A percentile compares a stretch with the other conserved stretches of the same genome.
Evolutionary conservation across 352 stramenopile genomes (phyloP).

Genomic region (Phytophthora pini): DNA sequence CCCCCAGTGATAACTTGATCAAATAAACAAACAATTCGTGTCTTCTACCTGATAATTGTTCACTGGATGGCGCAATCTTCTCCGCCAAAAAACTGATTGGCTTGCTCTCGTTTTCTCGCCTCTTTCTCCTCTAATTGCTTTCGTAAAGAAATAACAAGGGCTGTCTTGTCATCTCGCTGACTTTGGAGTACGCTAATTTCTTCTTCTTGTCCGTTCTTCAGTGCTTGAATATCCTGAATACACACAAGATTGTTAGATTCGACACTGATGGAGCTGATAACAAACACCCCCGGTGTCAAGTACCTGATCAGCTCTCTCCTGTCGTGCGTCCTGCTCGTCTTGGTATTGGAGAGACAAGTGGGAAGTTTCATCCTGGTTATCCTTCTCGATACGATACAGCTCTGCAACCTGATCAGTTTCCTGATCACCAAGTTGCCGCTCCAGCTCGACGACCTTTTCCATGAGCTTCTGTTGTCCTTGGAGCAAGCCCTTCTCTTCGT

Average conservation of each 20-base stretch:
- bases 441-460: constrained; percentile 70
- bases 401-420: constrained; percentile 74
- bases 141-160: constrained; percentile 51
- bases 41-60: background rate
- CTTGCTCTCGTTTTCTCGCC: constrained; percentile 47
- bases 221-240: constrained; percentile 56
- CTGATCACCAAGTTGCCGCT: constrained; percentile 66
- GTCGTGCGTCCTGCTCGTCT: constrained; percentile 68
- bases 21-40: background rate
- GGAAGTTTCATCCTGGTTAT: constrained; percentile 52
- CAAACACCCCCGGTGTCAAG: background rate
- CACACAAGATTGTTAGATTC: background rate
- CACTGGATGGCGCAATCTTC: constrained; percentile 71
- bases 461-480: constrained; percentile 66
- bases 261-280: background rate
- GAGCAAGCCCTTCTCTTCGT: constrained; percentile 73
- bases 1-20: too few species aligned
- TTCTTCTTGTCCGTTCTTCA: constrained; percentile 70
- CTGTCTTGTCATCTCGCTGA: constrained; percentile 59
- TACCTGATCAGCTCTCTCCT: constrained; percentile 64
- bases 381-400: constrained; percentile 66
- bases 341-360: constrained; percentile 51
- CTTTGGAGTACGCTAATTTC: constrained; percentile 53
- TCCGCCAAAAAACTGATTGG: constrained; percentile 42
- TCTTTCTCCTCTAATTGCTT: constrained; percentile 66